Evolutionary conservation across 192 early-diverging fungal species (phyloP), one percentile per base, ranked within the genome.

Genomic region (Entophlyctis luteolus): DNA sequence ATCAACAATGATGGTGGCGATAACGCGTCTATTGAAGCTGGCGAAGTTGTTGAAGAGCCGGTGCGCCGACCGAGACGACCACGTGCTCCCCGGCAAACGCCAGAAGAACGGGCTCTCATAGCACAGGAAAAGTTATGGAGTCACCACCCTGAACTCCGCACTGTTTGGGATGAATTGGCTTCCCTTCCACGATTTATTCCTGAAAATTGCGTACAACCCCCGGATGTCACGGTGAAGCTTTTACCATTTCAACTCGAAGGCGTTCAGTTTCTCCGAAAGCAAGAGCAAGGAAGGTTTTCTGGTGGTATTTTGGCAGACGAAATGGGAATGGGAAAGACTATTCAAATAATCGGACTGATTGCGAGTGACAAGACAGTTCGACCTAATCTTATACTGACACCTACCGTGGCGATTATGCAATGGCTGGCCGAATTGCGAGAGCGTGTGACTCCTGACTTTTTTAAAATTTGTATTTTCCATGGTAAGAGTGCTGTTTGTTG

Each of bases 261-360:
- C 1, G 68, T 70, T 3, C 28, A 49, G 36, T 98, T 93, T 93
- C 87, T 97, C 87, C 38, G 75, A 3, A 72, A 81, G 28, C 92
- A 97, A 55, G 93, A 96, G 63, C 65, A 69, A 36, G 81, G 71
- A 50, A 49, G 65, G 18, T 35, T 42, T 27, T 67, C 48, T 68
- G 59, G 69, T 49, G 65, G 65, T 14, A 55, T 67, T 25, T 55
- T 53, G 32, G 65, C 65, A 16, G 65, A 53, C 29, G 49, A 55
- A 25, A 96, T 95, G 93, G 93, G 93, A 2, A 79, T 83, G 79
- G 78, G 73, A 10, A 97, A 97, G 75, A 97, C 95, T 2, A 90
- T 97, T 67, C 92, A 95, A 70, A 90, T 89, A 48, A 93, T 97
- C 28, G 85, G 88, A 5, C 77, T 97, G 22, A 59, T 97, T 25